These are phyloP conservation scores for Stagonosporopsis chrysanthemi DNA, from an alignment of 2,329 filamentous ascomycete genomes.

Conservation along the genomic window DNA sequence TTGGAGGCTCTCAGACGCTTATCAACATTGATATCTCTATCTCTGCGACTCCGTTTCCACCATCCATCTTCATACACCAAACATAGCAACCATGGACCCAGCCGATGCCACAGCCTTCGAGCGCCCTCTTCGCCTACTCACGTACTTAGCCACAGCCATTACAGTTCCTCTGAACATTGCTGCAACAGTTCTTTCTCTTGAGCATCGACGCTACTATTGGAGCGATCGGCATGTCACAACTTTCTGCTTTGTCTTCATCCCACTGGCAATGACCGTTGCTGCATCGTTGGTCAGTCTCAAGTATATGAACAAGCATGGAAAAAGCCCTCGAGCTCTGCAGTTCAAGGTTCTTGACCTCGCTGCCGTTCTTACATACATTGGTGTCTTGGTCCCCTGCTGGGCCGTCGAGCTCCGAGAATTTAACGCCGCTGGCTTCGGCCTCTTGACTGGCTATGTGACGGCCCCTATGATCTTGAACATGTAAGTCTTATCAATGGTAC, in stretches of 20 bases:
- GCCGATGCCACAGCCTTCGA: neutral
- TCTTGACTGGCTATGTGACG: constrained; percentile 12
- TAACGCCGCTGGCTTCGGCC: constrained; percentile 6
- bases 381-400: constrained; percentile 10
- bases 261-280: constrained; percentile 8
- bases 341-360: constrained; percentile 5
- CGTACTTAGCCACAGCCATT: constrained; percentile 11
- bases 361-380: constrained; percentile 2
- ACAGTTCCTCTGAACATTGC: constrained; percentile 9
- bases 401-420: constrained; percentile 6
- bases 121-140: constrained; percentile 14
- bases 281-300: constrained; percentile 4
- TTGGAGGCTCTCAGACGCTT: constrained; percentile 5
- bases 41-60: neutral
- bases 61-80: neutral
- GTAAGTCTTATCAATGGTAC: neutral
- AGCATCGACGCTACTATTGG: neutral
- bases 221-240: neutral
- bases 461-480: constrained; percentile 16
- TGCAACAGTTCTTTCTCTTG: constrained; percentile 4
- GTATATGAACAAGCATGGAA: constrained; percentile 15
- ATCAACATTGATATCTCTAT: neutral
- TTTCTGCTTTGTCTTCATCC: constrained; percentile 17
- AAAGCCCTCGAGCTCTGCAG: neutral
- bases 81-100: constrained; percentile 5